Evolutionary conservation across 768 basidiomycete genomes (phyloP), one percentile per base, ranked within the genome.

Genomic region (Hortiboletus flavorubellus): DNA sequence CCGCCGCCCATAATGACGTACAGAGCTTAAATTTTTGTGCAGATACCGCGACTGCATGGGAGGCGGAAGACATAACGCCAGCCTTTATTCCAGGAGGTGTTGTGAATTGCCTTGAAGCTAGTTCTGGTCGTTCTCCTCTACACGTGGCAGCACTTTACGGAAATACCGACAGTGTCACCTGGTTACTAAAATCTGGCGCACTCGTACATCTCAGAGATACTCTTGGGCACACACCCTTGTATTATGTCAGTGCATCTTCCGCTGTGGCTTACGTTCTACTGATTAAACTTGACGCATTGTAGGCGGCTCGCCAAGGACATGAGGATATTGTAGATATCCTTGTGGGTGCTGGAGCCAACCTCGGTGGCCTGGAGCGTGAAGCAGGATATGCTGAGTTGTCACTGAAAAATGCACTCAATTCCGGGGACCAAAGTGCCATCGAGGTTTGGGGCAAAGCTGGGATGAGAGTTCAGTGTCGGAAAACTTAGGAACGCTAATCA

Each of bases 161-260:
- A 2, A 78, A 80, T 56, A 56, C 61, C 9, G 61, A 60, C 10
- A 73, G 76, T 38, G 72, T 76, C 38, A 66, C 66, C 33, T 64
- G 80, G 33, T 72, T 94, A 37, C 77, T 94, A 18, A 76, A 81
- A 56, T 82, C 83, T 0, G 92, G 92, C 5, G 90, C 91, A 1
- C 74, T 91, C 14, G 92, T 94, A 21, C 92, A 95, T 68, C 74
- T 89, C 9, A 78, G 93, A 52, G 93, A 95, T 67, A 66, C 71
- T 1, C 76, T 93, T 43, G 93, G 90, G 2, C 91, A 93, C 63
- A 93, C 92, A 14, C 80, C 90, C 4, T 74, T 93, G 15, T 93
- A 93, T 70, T 89, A 92, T 70, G 89, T 89, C 58, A 62, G 83
- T 69, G 31, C 15, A 40, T 42, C 45, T 16, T 38, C 21, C 50